Conservation (phyloP, 176 grass and related monocot genomes). For the Zoysia pacifica region DNA sequence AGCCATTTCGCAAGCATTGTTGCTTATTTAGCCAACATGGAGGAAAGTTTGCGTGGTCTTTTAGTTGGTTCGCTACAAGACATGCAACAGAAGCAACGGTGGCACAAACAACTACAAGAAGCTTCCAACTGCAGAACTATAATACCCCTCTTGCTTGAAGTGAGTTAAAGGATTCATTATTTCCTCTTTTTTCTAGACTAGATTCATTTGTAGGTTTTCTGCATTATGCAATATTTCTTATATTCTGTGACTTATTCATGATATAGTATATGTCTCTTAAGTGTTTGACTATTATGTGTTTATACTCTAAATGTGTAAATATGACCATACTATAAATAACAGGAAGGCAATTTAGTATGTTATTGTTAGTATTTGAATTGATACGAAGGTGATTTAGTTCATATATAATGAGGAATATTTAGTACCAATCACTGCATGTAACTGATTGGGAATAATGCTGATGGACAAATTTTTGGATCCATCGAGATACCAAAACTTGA, state of each 20-base stretch:
- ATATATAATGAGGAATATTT: not conserved
- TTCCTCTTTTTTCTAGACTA: not conserved
- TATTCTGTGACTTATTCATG: not conserved
- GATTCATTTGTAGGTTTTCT: not conserved
- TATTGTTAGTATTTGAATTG: constrained; percentile 13
- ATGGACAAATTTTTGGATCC: not conserved
- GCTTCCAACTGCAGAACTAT: constrained; percentile 75
- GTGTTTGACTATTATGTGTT: not conserved
- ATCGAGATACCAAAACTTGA: not conserved
- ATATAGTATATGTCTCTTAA: not conserved
- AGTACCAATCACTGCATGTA: not conserved
- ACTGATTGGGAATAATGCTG: not conserved
- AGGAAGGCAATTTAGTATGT: constrained; percentile 15
- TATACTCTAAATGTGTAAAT: not conserved
- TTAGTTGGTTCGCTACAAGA: constrained; percentile 68
- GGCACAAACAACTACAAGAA: constrained; percentile 66
- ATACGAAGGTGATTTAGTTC: not conserved
- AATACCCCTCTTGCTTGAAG: constrained; percentile 85
- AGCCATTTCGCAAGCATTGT: constrained; percentile 67
- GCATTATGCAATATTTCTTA: not conserved
- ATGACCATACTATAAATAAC: not conserved
- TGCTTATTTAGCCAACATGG: constrained; percentile 86
- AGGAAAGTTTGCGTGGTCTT: constrained; percentile 84
- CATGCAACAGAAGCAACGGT: constrained; percentile 56
- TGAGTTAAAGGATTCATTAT: constrained; percentile 44